Evolutionary conservation across 352 stramenopile genomes (phyloP), one percentile per base, ranked within the genome.

Genomic region (Phytophthora constricta): DNA sequence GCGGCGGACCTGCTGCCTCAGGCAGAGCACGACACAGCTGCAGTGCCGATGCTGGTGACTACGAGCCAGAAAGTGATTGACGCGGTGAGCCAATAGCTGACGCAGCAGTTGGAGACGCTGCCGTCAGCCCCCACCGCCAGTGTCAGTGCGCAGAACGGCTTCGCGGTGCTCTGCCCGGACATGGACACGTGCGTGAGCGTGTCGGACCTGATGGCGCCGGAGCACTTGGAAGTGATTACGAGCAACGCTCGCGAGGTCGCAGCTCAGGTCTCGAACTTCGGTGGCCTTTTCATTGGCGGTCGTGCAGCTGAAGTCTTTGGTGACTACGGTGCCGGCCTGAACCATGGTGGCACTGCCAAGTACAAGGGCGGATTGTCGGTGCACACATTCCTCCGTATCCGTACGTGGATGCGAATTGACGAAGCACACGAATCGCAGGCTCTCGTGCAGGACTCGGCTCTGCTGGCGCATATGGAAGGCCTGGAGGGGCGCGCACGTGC

Each of bases 361-460:
- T 99, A 99, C 86, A 99, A 97, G 7, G 98, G 98, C 37, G 98
- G 98, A 42, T 84, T 99, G 37, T 98, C 85, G 10, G 97, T 99
- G 13, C 98, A 99, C 77, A 99, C 97, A 58, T 99, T 99, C 82
- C 84, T 99, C 54, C 86, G 97, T 45, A 98, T 99, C 50, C 86
- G 97, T 49, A 99, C 97, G 43, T 99, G 97, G 96, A 98, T 99
- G 96, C 89, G 96, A 64, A 98, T 99, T 50, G 96, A 99, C 71
- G 84, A 98, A 43, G 81, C 84, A 16, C 37, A 86, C 53, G 80
- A 65, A 28, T 92, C 89, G 28, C 87, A 96, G 71, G 48, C 84
- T 28, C 91, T 98, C 58, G 93, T 99, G 10, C 70, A 97, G 60
- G 97, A 99, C 80, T 96, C 91, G 42, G 92, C 98, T 14, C 76